Base-by-base conservation (phyloP, 177 flowering plant species). In the Telopea speciosissima region DNA sequence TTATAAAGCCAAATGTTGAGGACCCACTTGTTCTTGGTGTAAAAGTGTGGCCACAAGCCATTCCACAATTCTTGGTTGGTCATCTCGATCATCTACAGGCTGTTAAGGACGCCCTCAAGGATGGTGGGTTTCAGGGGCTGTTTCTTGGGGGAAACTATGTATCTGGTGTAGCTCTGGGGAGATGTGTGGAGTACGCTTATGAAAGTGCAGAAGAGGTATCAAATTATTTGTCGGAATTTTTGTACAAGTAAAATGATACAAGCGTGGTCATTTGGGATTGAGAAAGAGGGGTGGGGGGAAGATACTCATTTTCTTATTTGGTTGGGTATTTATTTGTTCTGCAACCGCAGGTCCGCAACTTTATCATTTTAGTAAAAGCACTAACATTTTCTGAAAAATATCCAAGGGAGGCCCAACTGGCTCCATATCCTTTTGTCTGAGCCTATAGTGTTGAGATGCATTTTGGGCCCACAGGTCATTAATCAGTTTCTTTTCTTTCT, bases 121-220 rank as follows among this genome's bases (percentile, higher is more conserved):
- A 79, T 52, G 77, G 75, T 52, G 92, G 93, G 21, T 79, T 83
- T 9, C 74, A 83, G 42, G 99, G 99, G 26, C 70, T 95, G 61
- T 88, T 88, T 80, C 90, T 95, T 59, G 96, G 93, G 42, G 99
- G 97, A 65, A 95, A 91, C 75, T 92, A 89, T 70, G 97, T 91
- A 0, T 78, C 94, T 14, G 99, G 97, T 64, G 99, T 95, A 16
- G 99, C 99, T 71, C 88, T 95, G 79, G 99, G 99, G 22, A 82
- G 94, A 63, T 95, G 99, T 68, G 94, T 95, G 64, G 99, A 95
- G 81, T 86, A 90, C 49, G 99, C 97, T 67, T 90, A 85, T 74
- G 97, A 92, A 42, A 81, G 81, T 74, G 96, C 97, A 3, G 74
- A 83, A 21, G 87, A 90, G 71, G 86, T 87, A 36, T 78, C 80